Conservation (phyloP, 2,329 filamentous ascomycete genomes). For the Colletotrichum sp. region DNA sequence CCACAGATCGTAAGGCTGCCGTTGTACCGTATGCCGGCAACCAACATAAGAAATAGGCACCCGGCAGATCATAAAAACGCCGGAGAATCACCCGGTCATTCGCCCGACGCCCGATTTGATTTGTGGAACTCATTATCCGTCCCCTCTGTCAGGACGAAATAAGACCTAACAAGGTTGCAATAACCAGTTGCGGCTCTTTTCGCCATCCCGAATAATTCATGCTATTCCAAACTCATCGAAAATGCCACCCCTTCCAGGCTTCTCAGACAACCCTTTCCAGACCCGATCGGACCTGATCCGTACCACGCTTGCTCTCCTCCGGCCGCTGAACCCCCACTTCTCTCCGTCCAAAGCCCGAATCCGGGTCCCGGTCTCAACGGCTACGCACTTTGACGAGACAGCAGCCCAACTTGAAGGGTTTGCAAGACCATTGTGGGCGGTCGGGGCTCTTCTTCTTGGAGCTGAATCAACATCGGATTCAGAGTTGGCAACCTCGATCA, state of each 20-base stretch:
- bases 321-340: constrained; percentile 35
- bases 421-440: constrained; percentile 42
- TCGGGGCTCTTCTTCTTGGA: constrained; percentile 48
- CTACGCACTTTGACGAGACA: constrained; percentile 46
- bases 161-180: background rate
- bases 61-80: background rate
- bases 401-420: constrained; percentile 52
- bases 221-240: background rate
- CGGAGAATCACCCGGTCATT: background rate
- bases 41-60: background rate
- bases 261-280: constrained; percentile 44
- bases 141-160: background rate
- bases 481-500: background rate
- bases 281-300: constrained; percentile 38
- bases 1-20: background rate
- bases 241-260: constrained; percentile 43
- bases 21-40: background rate
- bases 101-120: background rate
- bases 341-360: constrained; percentile 40
- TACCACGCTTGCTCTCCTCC: constrained; percentile 38
- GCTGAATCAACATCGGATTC: background rate
- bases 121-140: background rate
- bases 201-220: background rate
- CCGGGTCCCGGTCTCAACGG: constrained; percentile 39
- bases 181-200: background rate